A percentile compares a stretch with the other conserved stretches of the same genome.
Conservation (phyloP, 495 filamentous ascomycete species). For the Aspergillus cristatus region DNA sequence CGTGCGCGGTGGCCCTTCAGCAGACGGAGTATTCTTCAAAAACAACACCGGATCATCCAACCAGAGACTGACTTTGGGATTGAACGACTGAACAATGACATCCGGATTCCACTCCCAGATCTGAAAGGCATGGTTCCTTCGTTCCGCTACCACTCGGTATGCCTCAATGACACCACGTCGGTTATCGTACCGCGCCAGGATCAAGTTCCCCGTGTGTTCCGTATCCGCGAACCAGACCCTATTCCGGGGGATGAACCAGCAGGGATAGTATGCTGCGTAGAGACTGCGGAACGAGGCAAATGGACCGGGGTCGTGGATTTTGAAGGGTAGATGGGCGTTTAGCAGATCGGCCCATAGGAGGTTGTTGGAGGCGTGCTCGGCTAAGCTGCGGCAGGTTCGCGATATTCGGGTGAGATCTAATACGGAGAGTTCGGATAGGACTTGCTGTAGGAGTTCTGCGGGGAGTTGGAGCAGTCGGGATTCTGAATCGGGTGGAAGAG, state of each 20-base stretch:
- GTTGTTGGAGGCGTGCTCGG: slow-evolving; percentile 43
- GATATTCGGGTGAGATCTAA: slow-evolving; percentile 46
- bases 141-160: slow-evolving; percentile 63
- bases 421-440: slow-evolving; percentile 52
- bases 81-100: slow-evolving; percentile 68
- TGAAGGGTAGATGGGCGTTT: slow-evolving; percentile 49
- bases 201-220: slow-evolving; percentile 56
- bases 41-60: slow-evolving; percentile 61
- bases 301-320: slow-evolving; percentile 38
- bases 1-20: slow-evolving; percentile 4
- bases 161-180: slow-evolving; percentile 67
- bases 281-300: slow-evolving; percentile 57
- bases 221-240: slow-evolving; percentile 82
- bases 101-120: slow-evolving; percentile 55
- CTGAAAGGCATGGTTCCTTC: slow-evolving; percentile 38
- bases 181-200: slow-evolving; percentile 65
- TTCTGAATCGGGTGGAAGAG: neutral
- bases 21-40: slow-evolving; percentile 31
- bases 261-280: slow-evolving; percentile 63
- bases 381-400: slow-evolving; percentile 45
- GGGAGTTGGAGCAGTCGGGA: slow-evolving; percentile 43
- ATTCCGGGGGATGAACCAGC: slow-evolving; percentile 73
- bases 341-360: slow-evolving; percentile 55
- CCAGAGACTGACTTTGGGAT: slow-evolving; percentile 59
- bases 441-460: slow-evolving; percentile 51